Percentiles rank a stretch among this genome's conserved stretches.
Conservation (phyloP, 257 asterid species). For the Fraxinus pennsylvanica region DNA sequence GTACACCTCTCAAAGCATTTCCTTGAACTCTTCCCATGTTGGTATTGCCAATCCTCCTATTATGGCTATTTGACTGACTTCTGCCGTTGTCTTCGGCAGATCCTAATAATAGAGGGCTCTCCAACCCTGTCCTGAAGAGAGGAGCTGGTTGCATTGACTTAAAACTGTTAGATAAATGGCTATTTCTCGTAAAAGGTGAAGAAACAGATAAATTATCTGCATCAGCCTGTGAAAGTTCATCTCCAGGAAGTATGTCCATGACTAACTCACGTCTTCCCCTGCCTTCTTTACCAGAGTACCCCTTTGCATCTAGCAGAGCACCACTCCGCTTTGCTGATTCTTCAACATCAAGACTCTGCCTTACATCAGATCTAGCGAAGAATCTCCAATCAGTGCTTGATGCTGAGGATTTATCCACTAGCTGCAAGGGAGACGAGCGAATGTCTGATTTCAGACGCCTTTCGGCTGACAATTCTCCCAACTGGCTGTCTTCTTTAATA, state of each 20-base stretch:
- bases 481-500: slow-evolving; percentile 61
- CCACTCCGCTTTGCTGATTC: slow-evolving; percentile 75
- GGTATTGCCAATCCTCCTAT: slow-evolving; percentile 77
- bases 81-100: slow-evolving; percentile 73
- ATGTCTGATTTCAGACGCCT: slow-evolving; percentile 68
- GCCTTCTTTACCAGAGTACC: slow-evolving; percentile 57
- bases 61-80: slow-evolving; percentile 64
- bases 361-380: slow-evolving; percentile 57
- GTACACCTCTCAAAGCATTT: slow-evolving; percentile 86
- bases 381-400: slow-evolving; percentile 64
- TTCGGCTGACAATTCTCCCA: slow-evolving; percentile 64
- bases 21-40: slow-evolving; percentile 77
- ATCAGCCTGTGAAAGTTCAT: slow-evolving; percentile 64
- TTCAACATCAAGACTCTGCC: slow-evolving; percentile 64
- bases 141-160: slow-evolving; percentile 70
- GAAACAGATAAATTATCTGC: slow-evolving; percentile 64
- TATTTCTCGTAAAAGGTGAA: slow-evolving; percentile 73
- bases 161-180: slow-evolving; percentile 55
- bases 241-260: slow-evolving; percentile 56
- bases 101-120: slow-evolving; percentile 60
- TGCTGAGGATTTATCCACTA: slow-evolving; percentile 75
- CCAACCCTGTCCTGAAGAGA: slow-evolving; percentile 59
- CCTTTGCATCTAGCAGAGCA: slow-evolving; percentile 68
- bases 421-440: slow-evolving; percentile 59
- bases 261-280: slow-evolving; percentile 60